These are phyloP conservation scores for Lactarius sp. DNA, from an alignment of 768 basidiomycete species.

Conservation along the genomic window DNA sequence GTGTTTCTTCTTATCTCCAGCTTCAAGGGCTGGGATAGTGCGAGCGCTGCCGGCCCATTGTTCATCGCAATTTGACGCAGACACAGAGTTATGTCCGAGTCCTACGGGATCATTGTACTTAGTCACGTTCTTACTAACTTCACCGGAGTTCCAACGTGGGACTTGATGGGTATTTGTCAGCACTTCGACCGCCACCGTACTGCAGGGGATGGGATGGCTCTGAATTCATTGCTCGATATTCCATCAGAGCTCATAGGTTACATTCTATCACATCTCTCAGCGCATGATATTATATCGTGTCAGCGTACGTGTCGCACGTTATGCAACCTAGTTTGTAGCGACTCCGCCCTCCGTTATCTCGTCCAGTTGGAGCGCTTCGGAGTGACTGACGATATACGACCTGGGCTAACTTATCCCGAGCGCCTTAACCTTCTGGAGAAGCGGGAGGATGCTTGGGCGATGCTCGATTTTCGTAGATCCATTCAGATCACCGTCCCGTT, in stretches of 20 bases:
- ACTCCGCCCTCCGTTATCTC: constrained; percentile 17
- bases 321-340: neutral
- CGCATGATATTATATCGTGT: constrained; percentile 14
- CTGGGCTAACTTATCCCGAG: constrained; percentile 8
- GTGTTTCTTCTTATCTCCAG: too few relatives aligned
- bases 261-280: constrained; percentile 9
- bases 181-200: neutral
- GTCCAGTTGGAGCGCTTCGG: constrained; percentile 18
- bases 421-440: constrained; percentile 13
- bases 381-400: constrained; percentile 14
- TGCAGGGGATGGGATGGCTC: constrained; percentile 1
- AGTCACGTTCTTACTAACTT: too few relatives aligned
- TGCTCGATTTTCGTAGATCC: constrained; percentile 9
- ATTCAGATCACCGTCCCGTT: constrained; percentile 16
- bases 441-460: constrained; percentile 20
- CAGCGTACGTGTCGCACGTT: constrained; percentile 10
- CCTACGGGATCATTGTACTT: too few relatives aligned
- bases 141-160: neutral
- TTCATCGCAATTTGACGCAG: too few relatives aligned
- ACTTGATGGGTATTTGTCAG: neutral
- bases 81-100: too few relatives aligned
- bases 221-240: constrained; percentile 11
- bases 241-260: constrained; percentile 15
- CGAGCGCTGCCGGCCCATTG: too few relatives aligned
- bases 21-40: too few relatives aligned